Conservation (phyloP, 805 yeast species). For the Candida berthetii region DNA sequence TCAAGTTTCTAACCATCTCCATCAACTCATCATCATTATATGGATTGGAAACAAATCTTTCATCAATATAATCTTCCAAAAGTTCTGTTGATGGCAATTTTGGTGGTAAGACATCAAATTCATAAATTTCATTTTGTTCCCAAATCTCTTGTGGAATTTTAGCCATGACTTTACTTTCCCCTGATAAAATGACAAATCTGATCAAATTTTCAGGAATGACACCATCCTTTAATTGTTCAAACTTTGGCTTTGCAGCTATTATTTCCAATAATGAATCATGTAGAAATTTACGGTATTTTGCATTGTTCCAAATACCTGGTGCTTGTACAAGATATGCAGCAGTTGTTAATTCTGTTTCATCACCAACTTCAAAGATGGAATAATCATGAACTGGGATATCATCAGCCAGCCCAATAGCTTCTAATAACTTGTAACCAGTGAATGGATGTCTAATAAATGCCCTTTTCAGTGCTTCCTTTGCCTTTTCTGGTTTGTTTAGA, state of each 20-base stretch:
- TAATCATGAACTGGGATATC: slow-evolving; percentile 23
- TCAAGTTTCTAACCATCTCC: slow-evolving; percentile 20
- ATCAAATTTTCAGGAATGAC: slow-evolving; percentile 53
- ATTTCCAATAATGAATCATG: slow-evolving; percentile 30
- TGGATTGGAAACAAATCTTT: slow-evolving; percentile 16
- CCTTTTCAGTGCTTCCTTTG: slow-evolving; percentile 36
- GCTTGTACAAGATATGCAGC: slow-evolving; percentile 60
- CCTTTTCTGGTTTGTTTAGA: slow-evolving; percentile 33
- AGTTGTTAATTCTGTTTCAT: slow-evolving; percentile 31
- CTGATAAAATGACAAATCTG: slow-evolving; percentile 64
- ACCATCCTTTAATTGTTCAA: slow-evolving; percentile 12
- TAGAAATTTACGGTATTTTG: slow-evolving; percentile 39
- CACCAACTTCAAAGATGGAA: slow-evolving; percentile 17
- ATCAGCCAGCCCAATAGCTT: slow-evolving; percentile 31
- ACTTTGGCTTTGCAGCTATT: slow-evolving; percentile 9
- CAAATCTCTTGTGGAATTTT: slow-evolving; percentile 57
- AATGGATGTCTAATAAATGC: slow-evolving; percentile 57
- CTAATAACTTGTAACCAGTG: slow-evolving; percentile 45
- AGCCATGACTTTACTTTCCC: slow-evolving; percentile 67
- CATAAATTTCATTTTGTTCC: slow-evolving; percentile 56
- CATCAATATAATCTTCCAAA: slow-evolving; percentile 26
- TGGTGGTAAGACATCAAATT: slow-evolving; percentile 53
- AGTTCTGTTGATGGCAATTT: slow-evolving; percentile 29
- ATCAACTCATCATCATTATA: slow-evolving; percentile 17
- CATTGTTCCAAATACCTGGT: slow-evolving; percentile 45